A percentile compares a stretch with the other conserved stretches of the same genome.
Conservation (phyloP, 345 rosid genomes). For the Erodium maritimum region DNA sequence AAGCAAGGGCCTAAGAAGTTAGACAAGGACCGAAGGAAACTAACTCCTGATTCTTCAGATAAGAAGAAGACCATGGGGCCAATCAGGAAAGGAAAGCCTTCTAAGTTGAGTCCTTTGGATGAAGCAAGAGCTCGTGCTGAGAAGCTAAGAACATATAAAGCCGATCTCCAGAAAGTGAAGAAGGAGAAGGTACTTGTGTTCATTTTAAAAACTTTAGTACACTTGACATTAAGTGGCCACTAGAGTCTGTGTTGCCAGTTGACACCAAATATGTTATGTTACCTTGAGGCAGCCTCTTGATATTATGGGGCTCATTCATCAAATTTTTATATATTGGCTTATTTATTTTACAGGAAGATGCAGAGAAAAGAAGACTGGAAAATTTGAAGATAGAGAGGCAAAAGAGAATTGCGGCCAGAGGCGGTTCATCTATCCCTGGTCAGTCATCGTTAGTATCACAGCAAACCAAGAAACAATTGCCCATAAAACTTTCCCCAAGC, state of each 20-base stretch:
- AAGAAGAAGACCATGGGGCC: constrained; percentile 64
- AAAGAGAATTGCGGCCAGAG: constrained; percentile 75
- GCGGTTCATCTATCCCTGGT: constrained; percentile 28
- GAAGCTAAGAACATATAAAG: constrained; percentile 73
- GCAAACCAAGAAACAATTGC: constrained; percentile 43
- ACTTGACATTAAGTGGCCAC: not conserved
- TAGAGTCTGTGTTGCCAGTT: constrained; percentile 4
- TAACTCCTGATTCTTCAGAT: constrained; percentile 32
- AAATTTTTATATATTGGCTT: not conserved
- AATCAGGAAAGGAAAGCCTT: constrained; percentile 65
- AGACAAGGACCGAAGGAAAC: constrained; percentile 51
- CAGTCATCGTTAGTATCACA: constrained; percentile 31
- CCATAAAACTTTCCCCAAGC: constrained; percentile 49
- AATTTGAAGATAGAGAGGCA: constrained; percentile 72
- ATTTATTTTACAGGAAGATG: constrained; percentile 54
- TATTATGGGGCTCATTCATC: constrained; percentile 3
- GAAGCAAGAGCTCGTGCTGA: constrained; percentile 96
- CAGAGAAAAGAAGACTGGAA: constrained; percentile 61
- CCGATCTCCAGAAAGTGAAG: constrained; percentile 90
- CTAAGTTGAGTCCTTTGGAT: constrained; percentile 76
- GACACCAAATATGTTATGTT: constrained; percentile 1
- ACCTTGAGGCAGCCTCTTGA: not conserved
- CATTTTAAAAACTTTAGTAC: too few relatives aligned
- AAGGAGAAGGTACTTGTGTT: constrained; percentile 64
- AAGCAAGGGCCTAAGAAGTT: constrained; percentile 41